Evolutionary conservation across 768 basidiomycete species (phyloP).

Genomic region (Leccinellum luteum): DNA sequence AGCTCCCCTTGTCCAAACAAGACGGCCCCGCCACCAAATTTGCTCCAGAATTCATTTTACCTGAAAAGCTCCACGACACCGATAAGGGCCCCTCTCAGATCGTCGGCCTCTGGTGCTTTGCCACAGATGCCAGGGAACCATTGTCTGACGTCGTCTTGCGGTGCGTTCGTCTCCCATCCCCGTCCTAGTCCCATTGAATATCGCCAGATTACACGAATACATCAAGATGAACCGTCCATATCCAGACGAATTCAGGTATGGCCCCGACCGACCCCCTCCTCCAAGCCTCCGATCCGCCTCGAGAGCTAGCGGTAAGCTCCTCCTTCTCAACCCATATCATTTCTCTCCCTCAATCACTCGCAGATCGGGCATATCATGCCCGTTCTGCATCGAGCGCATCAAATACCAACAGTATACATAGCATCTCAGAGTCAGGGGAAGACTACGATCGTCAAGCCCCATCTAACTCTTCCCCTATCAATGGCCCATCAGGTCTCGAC

Average conservation of each 20-base stretch:
- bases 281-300: slow-evolving; percentile 43
- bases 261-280: slow-evolving; percentile 63
- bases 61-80: slow-evolving; percentile 42
- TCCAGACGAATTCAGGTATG: slow-evolving; percentile 70
- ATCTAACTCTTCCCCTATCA: slow-evolving; percentile 12
- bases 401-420: slow-evolving; percentile 33
- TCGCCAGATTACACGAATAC: slow-evolving; percentile 57
- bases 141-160: slow-evolving; percentile 69
- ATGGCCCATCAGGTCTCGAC: slow-evolving; percentile 39
- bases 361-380: slow-evolving; percentile 26
- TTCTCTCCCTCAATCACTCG: slow-evolving; percentile 4
- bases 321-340: neutral
- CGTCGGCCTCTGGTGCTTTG: slow-evolving; percentile 75
- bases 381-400: slow-evolving; percentile 35
- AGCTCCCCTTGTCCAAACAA: slow-evolving; percentile 18
- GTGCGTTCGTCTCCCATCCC: slow-evolving; percentile 34
- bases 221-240: slow-evolving; percentile 66
- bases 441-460: slow-evolving; percentile 17
- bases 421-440: slow-evolving; percentile 33
- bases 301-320: slow-evolving; percentile 26
- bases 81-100: slow-evolving; percentile 58
- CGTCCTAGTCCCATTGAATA: neutral
- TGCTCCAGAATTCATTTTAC: slow-evolving; percentile 45
- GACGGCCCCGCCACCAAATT: slow-evolving; percentile 44
- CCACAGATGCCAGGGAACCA: slow-evolving; percentile 66